Conservation (phyloP, 768 basidiomycete species). For the Suillus luteus region DNA sequence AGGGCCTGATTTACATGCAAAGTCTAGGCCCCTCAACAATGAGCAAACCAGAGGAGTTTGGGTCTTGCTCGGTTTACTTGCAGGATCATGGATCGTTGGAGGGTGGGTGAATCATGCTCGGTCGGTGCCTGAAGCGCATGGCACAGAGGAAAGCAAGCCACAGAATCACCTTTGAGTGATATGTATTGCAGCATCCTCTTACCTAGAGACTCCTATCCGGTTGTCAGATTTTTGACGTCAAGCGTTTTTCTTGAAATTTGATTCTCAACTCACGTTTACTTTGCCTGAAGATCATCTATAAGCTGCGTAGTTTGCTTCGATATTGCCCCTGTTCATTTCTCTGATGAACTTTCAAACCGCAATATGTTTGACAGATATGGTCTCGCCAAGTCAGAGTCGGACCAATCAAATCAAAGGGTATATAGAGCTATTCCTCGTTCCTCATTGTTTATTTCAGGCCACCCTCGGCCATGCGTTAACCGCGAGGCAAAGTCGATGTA, state of each 20-base stretch:
- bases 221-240: not conserved
- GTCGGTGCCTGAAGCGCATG: conserved; percentile 16
- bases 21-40: conserved; percentile 38
- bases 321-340: not conserved
- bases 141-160: conserved; percentile 13
- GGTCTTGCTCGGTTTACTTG: conserved; percentile 49
- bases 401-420: conserved; percentile 2
- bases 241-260: not conserved
- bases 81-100: conserved; percentile 49
- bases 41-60: conserved; percentile 53
- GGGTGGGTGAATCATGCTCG: conserved; percentile 28
- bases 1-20: conserved; percentile 21
- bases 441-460: conserved; percentile 3
- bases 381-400: not conserved
- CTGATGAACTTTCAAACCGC: not conserved
- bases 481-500: not conserved
- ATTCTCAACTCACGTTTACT: not conserved
- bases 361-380: not conserved
- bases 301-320: not conserved
- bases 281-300: not conserved
- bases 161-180: conserved; percentile 18
- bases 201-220: not conserved
- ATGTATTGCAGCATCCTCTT: not conserved
- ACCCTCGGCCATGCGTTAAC: not conserved
- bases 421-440: not conserved